Evolutionary conservation across 2,329 filamentous ascomycete species (phyloP).

Genomic region (Bisporella sp.): DNA sequence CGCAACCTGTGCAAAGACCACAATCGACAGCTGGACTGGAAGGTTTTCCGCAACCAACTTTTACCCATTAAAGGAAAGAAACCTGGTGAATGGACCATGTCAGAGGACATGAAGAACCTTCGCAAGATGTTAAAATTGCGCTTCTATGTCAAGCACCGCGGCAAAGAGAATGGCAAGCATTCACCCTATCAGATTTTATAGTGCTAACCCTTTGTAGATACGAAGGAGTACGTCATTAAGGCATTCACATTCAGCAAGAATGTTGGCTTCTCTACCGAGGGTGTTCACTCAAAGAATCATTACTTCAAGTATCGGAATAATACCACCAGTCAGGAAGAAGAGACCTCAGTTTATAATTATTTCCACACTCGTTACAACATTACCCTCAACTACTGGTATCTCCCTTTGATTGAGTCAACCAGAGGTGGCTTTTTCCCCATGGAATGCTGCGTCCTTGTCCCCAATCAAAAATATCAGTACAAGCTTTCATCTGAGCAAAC

Average conservation of each 20-base stretch:
- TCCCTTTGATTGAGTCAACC: constrained; percentile 53
- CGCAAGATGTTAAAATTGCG: constrained; percentile 47
- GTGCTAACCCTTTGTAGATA: constrained; percentile 19
- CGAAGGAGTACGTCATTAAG: constrained; percentile 45
- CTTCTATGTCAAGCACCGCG: constrained; percentile 49
- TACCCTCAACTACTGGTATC: constrained; percentile 36
- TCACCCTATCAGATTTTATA: background rate
- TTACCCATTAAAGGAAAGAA: constrained; percentile 11
- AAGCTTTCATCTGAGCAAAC: constrained; percentile 58
- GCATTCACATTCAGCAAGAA: constrained; percentile 37
- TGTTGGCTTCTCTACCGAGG: constrained; percentile 34
- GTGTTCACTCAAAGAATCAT: constrained; percentile 43
- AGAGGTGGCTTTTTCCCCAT: constrained; percentile 52
- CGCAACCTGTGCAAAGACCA: constrained; percentile 22
- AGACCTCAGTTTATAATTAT: constrained; percentile 43
- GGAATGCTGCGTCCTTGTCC: constrained; percentile 47
- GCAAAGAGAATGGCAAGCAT: constrained; percentile 31
- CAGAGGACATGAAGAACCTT: constrained; percentile 48
- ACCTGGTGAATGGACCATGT: constrained; percentile 20
- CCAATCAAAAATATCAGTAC: constrained; percentile 54
- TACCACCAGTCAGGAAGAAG: constrained; percentile 34
- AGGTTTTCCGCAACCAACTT: constrained; percentile 16
- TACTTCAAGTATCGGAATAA: constrained; percentile 45
- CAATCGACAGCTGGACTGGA: constrained; percentile 17
- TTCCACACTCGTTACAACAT: constrained; percentile 49